A percentile compares a stretch with the other conserved stretches of the same genome.
Evolutionary conservation across 352 stramenopile species (phyloP).

Genomic region (Phytophthora sansomeana): DNA sequence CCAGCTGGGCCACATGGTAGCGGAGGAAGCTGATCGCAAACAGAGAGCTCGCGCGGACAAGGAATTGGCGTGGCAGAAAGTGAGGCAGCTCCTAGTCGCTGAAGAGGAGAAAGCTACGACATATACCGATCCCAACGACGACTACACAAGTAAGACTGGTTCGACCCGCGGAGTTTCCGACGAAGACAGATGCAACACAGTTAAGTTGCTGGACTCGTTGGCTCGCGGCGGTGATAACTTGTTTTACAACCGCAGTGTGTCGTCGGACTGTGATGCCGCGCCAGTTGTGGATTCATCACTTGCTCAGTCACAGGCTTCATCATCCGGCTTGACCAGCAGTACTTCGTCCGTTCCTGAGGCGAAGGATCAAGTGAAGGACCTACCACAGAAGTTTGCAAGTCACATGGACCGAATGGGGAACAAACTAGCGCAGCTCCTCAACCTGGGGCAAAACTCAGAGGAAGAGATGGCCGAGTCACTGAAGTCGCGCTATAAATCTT

Average conservation of each 20-base stretch:
- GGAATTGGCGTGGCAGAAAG: conserved; percentile 50
- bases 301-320: conserved; percentile 8
- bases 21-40: conserved; percentile 51
- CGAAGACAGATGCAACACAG: conserved; percentile 44
- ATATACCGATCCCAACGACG: not conserved
- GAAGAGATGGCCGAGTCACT: conserved; percentile 13
- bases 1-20: conserved; percentile 48
- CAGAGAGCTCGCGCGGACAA: conserved; percentile 51
- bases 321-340: conserved; percentile 10
- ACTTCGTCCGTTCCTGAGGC: conserved; percentile 1
- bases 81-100: conserved; percentile 48
- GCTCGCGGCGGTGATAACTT: conserved; percentile 32
- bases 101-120: conserved; percentile 35
- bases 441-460: conserved; percentile 9
- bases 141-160: conserved; percentile 45
- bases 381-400: conserved; percentile 8
- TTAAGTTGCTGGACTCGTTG: conserved; percentile 49
- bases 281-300: conserved; percentile 28
- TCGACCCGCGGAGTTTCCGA: conserved; percentile 34
- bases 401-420: conserved; percentile 37
- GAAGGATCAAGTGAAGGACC: conserved; percentile 20
- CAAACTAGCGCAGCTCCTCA: conserved; percentile 27
- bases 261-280: conserved; percentile 28
- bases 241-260: conserved; percentile 39
- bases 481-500: conserved; percentile 1